Conservation (phyloP, 306 rosid species). For the Elaeagnus macrophylla region DNA sequence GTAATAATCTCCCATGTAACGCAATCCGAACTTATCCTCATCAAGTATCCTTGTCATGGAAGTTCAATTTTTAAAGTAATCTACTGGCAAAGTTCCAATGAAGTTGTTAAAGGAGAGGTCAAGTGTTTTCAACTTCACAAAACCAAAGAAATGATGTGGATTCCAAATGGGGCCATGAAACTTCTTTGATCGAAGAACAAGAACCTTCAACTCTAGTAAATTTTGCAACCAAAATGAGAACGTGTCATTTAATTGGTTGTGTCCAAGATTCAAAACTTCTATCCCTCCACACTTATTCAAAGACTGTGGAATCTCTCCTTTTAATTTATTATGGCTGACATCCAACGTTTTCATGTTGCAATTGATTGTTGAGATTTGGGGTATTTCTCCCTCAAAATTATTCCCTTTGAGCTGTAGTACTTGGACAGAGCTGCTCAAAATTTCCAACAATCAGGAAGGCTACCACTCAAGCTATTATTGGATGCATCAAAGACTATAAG, state of each 20-base stretch:
- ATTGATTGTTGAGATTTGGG: not conserved
- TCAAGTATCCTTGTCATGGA: not conserved
- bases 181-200: not conserved
- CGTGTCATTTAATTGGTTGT: not conserved
- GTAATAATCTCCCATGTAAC: not conserved
- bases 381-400: not conserved
- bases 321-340: not conserved
- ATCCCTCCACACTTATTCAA: not conserved
- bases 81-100: not conserved
- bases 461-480: not conserved
- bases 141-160: not conserved
- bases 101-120: slow-evolving; percentile 2
- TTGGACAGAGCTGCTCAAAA: not conserved
- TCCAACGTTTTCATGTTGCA: not conserved
- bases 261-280: slow-evolving; percentile 5
- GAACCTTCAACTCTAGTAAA: not conserved
- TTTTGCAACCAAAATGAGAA: slow-evolving; percentile 4
- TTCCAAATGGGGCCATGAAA: slow-evolving; percentile 6
- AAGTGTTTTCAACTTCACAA: not conserved
- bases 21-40: not conserved
- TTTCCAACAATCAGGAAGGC: slow-evolving; percentile 2
- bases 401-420: not conserved
- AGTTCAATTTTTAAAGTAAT: not conserved
- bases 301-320: slow-evolving; percentile 4
- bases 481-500: not conserved